Evolutionary conservation across 2,329 filamentous ascomycete species (phyloP), one percentile per base, ranked within the genome.

Genomic region (Cercospora sp.): DNA sequence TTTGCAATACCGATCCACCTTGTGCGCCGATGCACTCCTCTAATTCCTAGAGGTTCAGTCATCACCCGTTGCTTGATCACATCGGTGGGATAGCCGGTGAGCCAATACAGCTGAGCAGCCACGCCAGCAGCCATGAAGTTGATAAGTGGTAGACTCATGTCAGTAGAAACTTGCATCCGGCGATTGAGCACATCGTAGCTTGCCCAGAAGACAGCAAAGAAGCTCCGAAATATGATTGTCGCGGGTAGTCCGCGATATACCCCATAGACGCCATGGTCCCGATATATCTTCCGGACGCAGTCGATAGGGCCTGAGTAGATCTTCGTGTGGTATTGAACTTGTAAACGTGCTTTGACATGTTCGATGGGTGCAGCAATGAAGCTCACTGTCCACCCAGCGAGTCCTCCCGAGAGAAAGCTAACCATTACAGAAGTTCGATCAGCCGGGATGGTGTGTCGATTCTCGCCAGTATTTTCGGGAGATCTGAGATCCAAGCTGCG

Each of bases 291-390:
- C 16, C 16, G 37, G 5, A 40, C 37, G 37, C 37, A 40, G 37
- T 40, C 37, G 13, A 40, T 40, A 40, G 37, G 37, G 37, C 37
- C 37, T 13, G 37, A 40, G 37, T 40, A 40, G 37, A n/a, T 40
- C 37, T 40, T 40, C 16, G 37, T 40, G 5, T 8, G 37, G 37
- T 40, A 40, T 40, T 40, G 37, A 40, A 97, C 91, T 82, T 98
- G 95, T 70, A 98, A 83, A 1, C 94, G 89, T 10, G 94, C 93
- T 83, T 98, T 98, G 80, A 98, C 85, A 80, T 98, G 94, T 82
- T 98, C 94, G 16, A 98, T 91, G 0, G 94, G 94, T 3, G 93
- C 93, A 1, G 94, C 94, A 74, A 98, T 89, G 80, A 98, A 94
- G 77, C 89, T 92, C 26, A 98, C 94, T 0, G 95, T 98, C 75